Percentiles rank a stretch among this genome's conserved stretches.
Conservation (phyloP, 1,139 yeast species). For the Protomyces inundatus region DNA sequence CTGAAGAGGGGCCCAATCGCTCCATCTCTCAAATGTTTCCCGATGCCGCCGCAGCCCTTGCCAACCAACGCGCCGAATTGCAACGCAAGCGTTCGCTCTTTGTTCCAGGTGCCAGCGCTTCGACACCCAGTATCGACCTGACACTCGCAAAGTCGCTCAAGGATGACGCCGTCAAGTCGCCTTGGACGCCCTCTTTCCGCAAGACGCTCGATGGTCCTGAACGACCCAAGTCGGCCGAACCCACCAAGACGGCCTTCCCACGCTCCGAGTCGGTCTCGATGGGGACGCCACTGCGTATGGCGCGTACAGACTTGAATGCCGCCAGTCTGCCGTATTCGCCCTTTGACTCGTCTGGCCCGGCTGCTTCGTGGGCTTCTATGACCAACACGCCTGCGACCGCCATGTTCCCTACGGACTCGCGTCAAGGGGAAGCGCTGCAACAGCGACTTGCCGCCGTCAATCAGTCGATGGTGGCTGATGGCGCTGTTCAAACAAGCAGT, state of each 20-base stretch:
- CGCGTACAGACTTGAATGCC: conserved; percentile 17
- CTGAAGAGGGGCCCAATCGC: conserved; percentile 1
- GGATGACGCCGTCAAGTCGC: conserved; percentile 16
- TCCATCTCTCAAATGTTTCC: conserved; percentile 26
- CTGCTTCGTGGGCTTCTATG: conserved; percentile 32
- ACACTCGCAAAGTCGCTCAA: conserved; percentile 12
- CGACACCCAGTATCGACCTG: background rate
- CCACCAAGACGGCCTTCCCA: conserved; percentile 6
- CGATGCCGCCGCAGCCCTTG: conserved; percentile 28
- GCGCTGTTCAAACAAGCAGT: conserved; percentile 24
- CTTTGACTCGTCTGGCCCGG: conserved; percentile 26
- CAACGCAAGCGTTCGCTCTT: conserved; percentile 5
- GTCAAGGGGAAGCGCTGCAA: conserved; percentile 33
- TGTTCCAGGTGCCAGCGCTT: background rate
- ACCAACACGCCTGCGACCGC: conserved; percentile 31
- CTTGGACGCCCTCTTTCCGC: conserved; percentile 21
- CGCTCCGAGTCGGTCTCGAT: conserved; percentile 13
- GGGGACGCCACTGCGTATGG: conserved; percentile 13
- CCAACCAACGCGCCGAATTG: conserved; percentile 26
- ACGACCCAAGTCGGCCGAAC: conserved; percentile 21
- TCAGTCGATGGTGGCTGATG: background rate
- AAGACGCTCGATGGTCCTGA: conserved; percentile 7
- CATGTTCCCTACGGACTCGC: conserved; percentile 18
- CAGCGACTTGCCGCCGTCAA: conserved; percentile 37
- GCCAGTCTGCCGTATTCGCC: conserved; percentile 27